Percentiles rank a stretch among this genome's conserved stretches.
These are phyloP conservation scores for Thinopyrum elongatum DNA, from an alignment of 176 grass and related monocot species.

Conservation along the genomic window DNA sequence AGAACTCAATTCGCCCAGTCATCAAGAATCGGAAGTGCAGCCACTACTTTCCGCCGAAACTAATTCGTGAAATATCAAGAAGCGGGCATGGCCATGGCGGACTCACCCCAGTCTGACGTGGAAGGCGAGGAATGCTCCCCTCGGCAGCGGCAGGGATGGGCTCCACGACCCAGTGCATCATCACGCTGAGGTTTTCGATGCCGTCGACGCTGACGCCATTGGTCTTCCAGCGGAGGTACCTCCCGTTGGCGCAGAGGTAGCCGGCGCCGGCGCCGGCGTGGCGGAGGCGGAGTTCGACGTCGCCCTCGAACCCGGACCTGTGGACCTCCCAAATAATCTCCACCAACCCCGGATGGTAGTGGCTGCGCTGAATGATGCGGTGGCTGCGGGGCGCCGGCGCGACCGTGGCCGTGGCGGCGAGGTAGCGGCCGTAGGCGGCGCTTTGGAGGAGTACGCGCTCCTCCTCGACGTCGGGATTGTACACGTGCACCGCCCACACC, in stretches of 20 bases:
- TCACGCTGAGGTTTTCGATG: not conserved
- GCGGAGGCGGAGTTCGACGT: not conserved
- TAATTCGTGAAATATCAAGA: not conserved
- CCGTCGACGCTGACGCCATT: not conserved
- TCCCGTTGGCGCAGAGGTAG: constrained; percentile 15
- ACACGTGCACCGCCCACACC: not conserved
- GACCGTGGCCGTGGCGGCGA: not conserved
- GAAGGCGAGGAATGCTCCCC: not conserved
- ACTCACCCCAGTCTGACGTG: not conserved
- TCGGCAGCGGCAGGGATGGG: not conserved
- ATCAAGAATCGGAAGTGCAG: no score
- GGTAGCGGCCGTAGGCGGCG: constrained; percentile 27
- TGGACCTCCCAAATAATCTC: not conserved
- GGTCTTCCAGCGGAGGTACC: not conserved
- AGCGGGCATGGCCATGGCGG: not conserved
- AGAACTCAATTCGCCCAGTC: no score
- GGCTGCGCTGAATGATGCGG: not conserved
- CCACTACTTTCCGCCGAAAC: not conserved
- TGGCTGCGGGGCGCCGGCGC: not conserved
- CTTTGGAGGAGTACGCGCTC: not conserved
- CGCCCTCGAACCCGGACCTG: not conserved
- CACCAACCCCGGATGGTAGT: not conserved
- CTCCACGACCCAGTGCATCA: constrained; percentile 17
- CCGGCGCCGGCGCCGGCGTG: not conserved
- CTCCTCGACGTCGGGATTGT: not conserved